These are phyloP conservation scores for Colletotrichum horii DNA, from an alignment of 2,329 filamentous ascomycete genomes.

Conservation along the genomic window DNA sequence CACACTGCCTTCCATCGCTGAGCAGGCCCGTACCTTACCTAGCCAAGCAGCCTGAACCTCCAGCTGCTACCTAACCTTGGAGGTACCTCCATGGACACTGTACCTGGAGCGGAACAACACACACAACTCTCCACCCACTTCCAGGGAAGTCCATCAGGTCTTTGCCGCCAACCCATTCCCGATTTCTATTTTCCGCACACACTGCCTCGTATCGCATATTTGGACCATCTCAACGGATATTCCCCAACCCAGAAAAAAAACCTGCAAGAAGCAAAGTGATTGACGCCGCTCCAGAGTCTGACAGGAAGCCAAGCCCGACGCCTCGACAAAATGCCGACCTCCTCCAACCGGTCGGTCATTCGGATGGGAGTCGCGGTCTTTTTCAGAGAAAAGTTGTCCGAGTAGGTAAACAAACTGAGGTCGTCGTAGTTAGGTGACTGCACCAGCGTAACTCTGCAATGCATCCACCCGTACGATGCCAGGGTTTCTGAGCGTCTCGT, in stretches of 20 bases:
- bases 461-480: background rate
- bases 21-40: too few species aligned
- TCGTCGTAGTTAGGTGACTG: background rate
- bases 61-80: too few species aligned
- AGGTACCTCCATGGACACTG: too few species aligned
- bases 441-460: background rate
- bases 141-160: background rate
- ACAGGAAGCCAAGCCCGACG: background rate
- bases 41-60: background rate
- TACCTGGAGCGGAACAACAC: slow-evolving; percentile 10
- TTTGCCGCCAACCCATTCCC: background rate
- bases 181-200: background rate
- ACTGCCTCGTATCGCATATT: slow-evolving; percentile 10
- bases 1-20: background rate
- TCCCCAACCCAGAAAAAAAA: background rate
- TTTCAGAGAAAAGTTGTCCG: background rate
- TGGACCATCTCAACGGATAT: background rate
- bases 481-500: background rate
- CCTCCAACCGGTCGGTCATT: background rate
- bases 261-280: background rate
- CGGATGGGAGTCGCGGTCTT: background rate
- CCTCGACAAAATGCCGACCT: background rate
- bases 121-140: slow-evolving; percentile 4
- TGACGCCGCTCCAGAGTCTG: background rate
- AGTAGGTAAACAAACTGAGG: background rate